Evolutionary conservation across 2,329 filamentous ascomycete species (phyloP), one percentile per base, ranked within the genome.

Genomic region (Karstenula rhodostoma): DNA sequence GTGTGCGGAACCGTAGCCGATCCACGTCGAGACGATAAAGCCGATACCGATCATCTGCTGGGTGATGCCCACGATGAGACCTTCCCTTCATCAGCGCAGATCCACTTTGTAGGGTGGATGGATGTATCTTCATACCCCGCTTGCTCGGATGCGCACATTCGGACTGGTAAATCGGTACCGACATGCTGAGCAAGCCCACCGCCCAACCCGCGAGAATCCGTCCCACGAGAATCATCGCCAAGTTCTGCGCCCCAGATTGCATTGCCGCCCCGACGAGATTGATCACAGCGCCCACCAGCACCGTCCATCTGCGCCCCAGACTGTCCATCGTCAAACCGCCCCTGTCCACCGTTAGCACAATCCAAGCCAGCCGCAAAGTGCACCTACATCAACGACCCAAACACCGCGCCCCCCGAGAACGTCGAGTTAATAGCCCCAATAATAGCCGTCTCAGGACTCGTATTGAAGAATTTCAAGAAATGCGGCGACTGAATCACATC

Each of bases 351-450:
- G 42, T 22, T 49, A 32, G 48, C 29, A 32, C 9, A 32, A 32
- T 6, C 8, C 29, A 32, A 12, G 13, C 25, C 32, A 35, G n/a
- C 27, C 4, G 15, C 6, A 4, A 55, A 63, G 0, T 58, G 56
- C 29, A 62, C 73, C 58, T 63, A 76, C 75, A 84, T 82, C 25
- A 86, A 76, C 29, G 83, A 79, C 4, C 85, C 85, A 63, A 87
- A 83, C 33, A 85, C 80, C 58, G 84, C 85, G n/a, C 85, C 85
- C 4, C 84, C 85, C 15, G 82, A 83, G 67, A 89, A 89, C 25
- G 87, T 88, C 59, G 86, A 86, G 69, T 88, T 87, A 71, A 89
- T 86, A 22, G 87, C 87, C 12, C 87, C 87, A 58, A 89, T 80
- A 53, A 87, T 83, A 5, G 83, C 77, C 67, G 82, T 82, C 1